These are phyloP conservation scores for Leucosporidium yakuticum DNA, from an alignment of 768 basidiomycete genomes.

Conservation along the genomic window DNA sequence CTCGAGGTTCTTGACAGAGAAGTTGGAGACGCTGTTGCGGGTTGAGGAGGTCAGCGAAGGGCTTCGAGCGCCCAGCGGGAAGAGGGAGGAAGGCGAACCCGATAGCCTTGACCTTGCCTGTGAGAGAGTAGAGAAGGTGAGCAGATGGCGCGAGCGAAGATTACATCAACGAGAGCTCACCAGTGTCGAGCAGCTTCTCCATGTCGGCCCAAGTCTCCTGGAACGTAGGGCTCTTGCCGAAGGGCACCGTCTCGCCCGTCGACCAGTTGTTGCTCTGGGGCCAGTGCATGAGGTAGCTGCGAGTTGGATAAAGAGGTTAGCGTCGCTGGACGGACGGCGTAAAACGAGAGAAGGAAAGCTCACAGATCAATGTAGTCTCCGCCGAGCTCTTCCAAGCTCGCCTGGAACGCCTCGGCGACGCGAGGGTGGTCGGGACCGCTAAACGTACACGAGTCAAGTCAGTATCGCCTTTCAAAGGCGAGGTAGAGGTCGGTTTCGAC, in stretches of 20 bases:
- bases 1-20: slow-evolving; percentile 61
- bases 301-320: slow-evolving; percentile 6
- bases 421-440: slow-evolving; percentile 23
- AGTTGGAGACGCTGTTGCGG: slow-evolving; percentile 63
- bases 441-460: slow-evolving; percentile 39
- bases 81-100: slow-evolving; percentile 37
- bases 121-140: slow-evolving; percentile 29
- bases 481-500: neutral
- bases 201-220: no score
- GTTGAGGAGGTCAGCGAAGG: slow-evolving; percentile 37
- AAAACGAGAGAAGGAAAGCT: slow-evolving; percentile 13
- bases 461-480: neutral
- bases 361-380: slow-evolving; percentile 52
- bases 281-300: slow-evolving; percentile 47
- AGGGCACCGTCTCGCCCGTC: slow-evolving; percentile 32
- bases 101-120: slow-evolving; percentile 71
- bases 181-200: slow-evolving; percentile 44
- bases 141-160: no score
- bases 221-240: slow-evolving; percentile 35
- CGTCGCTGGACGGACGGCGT: slow-evolving; percentile 10
- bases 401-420: slow-evolving; percentile 47
- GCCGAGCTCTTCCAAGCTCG: slow-evolving; percentile 47
- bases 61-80: no score
- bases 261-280: slow-evolving; percentile 42
- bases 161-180: slow-evolving; percentile 38